Base-by-base conservation (phyloP, 176 grass and related monocot genomes). In the Rhynchospora pubera region DNA sequence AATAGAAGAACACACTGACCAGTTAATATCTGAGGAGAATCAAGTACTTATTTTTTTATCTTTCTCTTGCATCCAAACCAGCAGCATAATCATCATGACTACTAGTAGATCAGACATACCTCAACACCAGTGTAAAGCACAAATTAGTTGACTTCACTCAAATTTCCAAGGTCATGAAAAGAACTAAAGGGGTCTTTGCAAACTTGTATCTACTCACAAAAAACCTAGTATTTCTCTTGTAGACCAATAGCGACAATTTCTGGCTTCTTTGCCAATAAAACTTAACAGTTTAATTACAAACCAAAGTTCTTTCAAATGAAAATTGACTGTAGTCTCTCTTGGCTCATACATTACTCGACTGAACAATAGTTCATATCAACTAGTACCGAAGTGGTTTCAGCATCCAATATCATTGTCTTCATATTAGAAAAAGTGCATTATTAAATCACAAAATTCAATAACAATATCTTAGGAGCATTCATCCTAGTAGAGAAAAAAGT, bases 11-110 rank as follows among this genome's bases (percentile, higher is more conserved):
- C 9, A 84, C 51, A 65, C 7, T 24, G 10, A 64, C 14, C 21
- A 77, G 58, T 85, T 21, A 75, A 28, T 79, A 86, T 7, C 26
- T 69, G 4, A 57, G 26, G 46, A 68, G 53, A 16, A 42, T 86
- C 14, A 9, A 51, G 48, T 51, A 9, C 48, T 12, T 66, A n/a
- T 66, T 66, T 42, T 18, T 66, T 23, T 28, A 28, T 28, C 26
- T 14, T 66, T 39, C 3, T 32, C 32, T 65, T 66, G 39, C 26
- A 66, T 66, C 64, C 39, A 66, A 66, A 66, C 4, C 30, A 66
- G 30, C 30, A 42, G 24, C 13, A 66, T 14, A 42, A 66, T 66
- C 64, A 66, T 8, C 12, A 7, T 0, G 30, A 16, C 15, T 15
- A 66, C 13, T 18, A 16, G 5, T 39, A 66, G 64, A 66, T 66